Evolutionary conservation across 805 yeast genomes (phyloP), one percentile per base, ranked within the genome.

Genomic region (Hanseniaspora clermontiae): DNA sequence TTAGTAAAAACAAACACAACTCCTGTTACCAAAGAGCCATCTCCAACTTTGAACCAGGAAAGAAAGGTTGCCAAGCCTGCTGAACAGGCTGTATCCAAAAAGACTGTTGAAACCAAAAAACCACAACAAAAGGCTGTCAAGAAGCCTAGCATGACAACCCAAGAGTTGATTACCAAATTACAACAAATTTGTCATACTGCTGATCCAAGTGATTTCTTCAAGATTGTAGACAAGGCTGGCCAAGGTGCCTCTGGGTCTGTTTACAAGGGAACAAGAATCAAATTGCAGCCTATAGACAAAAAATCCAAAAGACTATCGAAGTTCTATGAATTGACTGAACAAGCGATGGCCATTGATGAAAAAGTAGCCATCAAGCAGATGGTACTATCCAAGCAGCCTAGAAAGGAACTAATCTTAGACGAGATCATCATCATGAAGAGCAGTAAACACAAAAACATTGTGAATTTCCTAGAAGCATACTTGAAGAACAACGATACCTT

Each of bases 211-310:
- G 84, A 88, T 43, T 77, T 77, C 59, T 86, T 85, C 72, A 80
- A 80, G 64, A 82, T 84, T 70, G 76, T 86, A 59, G 88, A 83
- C 65, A 83, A 84, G 61, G 93, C 91, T 0, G 99, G 99, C 17
- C 97, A 93, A 72, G 99, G 99, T 64, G 99, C 99, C 0, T 81
- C 90, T 60, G 99, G 98, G 19, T 88, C 95, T 3, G 99, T 93
- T 19, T 93, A 85, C 66, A 74, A 89, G 50, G 96, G 96, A 0
- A 82, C 80, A 64, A 77, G 84, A 48, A 70, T 79, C 50, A 75
- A 74, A 56, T 70, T 67, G 11, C 70, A 69, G n/a, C 67, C 68
- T 1, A 59, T 31, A 53, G 61, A 32, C 55, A 60, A 37, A 53
- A 51, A 38, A 31, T 39, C 34, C 48, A 42, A 50, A 47, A 57